Base-by-base conservation (phyloP, 148 eudicot genomes). In the Drosera capensis region DNA sequence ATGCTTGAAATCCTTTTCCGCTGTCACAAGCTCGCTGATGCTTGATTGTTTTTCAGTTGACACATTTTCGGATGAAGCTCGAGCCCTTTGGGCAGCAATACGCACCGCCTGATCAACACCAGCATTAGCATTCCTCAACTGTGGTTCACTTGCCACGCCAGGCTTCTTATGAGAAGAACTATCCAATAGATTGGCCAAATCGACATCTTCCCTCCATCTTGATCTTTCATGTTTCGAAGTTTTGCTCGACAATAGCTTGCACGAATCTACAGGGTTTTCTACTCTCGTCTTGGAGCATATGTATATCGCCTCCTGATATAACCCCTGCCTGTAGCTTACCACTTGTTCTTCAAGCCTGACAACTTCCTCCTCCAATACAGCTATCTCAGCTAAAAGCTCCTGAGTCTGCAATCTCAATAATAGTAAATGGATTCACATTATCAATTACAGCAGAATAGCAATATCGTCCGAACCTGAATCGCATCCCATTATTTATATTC, bases 341-440 rank as follows among this genome's bases (percentile, higher is more conserved):
- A 80, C 71, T 58, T 80, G 79, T 45, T 80, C 86, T 65, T 85
- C 92, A 40, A 85, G 82, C 64, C 80, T 65, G 26, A 77, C 71
- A 56, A 85, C 80, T 52, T 85, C 95, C 61, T 85, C 92, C 55
- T 85, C 95, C 70, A 85, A 50, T 34, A 85, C 82, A 34, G 95
- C 95, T 21, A 85, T 85, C 61, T 85, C 95, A 47, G 83, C 95
- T 25, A 85, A 58, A 56, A 85, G 86, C 71, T 80, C 82, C 48
- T 80, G 49, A 20, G 71, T 74, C 95, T 85, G 45, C 24, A 43
- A 20, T 41, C 3, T 48, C n/a, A 20, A 41, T 17, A 5, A 37
- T 4, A 15, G 19, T 16, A 5, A 2, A 40, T 5, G 20, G 15
- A 7, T 15, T 15, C 19, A 26, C 38, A 40, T 40, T 15, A 23